These are phyloP conservation scores for Leccinum aurantiacum DNA, from an alignment of 768 basidiomycete genomes.

Conservation along the genomic window DNA sequence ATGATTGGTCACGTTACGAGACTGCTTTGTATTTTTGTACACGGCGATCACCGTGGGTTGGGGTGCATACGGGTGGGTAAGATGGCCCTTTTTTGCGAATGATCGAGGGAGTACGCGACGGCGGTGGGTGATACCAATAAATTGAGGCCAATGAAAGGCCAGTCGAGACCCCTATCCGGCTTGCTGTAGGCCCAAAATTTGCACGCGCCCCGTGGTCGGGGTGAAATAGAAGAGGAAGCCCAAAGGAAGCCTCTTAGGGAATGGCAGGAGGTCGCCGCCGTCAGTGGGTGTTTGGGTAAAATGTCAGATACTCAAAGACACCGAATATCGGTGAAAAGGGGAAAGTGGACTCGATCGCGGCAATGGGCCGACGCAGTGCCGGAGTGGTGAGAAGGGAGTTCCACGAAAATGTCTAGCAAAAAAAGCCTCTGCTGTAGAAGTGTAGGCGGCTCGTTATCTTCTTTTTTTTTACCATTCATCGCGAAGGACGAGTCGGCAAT, in stretches of 20 bases:
- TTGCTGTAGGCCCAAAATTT: slow-evolving; percentile 9
- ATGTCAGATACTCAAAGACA: not conserved
- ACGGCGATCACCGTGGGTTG: not conserved
- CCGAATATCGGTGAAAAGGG: not conserved
- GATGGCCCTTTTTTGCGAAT: not conserved
- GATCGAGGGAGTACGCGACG: not conserved
- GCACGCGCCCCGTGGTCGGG: not conserved
- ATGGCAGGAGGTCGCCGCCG: not conserved
- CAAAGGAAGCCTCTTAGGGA: not conserved
- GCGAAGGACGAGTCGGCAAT: not conserved
- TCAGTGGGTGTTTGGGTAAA: not conserved
- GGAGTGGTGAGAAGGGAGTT: not conserved
- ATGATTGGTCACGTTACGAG: not conserved
- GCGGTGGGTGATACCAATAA: not conserved
- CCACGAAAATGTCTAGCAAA: not conserved
- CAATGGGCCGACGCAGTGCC: not conserved
- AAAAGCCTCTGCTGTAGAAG: slow-evolving; percentile 1
- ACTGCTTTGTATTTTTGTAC: not conserved
- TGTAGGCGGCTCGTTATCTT: too few species aligned
- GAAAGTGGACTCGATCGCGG: not conserved
- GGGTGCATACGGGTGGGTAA: not conserved
- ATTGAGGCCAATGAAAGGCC: not conserved
- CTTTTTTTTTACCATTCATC: not conserved
- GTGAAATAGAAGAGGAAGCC: not conserved
- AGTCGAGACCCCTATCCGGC: not conserved